Evolutionary conservation across 768 basidiomycete genomes (phyloP), one percentile per base, ranked within the genome.

Genomic region (Tulasnella sp.): DNA sequence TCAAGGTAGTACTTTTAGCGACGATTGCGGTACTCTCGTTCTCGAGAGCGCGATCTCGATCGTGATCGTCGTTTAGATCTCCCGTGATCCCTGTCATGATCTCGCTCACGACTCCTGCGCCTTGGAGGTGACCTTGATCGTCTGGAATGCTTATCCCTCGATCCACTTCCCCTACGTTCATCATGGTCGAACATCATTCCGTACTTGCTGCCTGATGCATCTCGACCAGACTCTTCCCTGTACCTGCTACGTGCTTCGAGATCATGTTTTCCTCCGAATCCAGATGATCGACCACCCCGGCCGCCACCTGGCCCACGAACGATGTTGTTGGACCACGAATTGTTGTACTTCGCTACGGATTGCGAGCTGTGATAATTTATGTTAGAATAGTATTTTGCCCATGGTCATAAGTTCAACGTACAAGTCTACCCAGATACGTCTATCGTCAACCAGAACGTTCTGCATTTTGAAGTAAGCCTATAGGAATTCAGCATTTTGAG

Each of bases 391-490:
- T 1, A 29, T 5, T 15, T 19, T 22, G 48, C 29, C 37, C 8
- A 53, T 43, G 2, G 41, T 13, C 47, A 46, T n/a, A 19, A 41
- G 37, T 32, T n/a, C 58, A 37, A 37, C 83, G 55, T 59, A 92
- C 83, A 99, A 98, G 67, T 98, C 95, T 56, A 99, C 93, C 89
- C 93, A 98, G 60, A 99, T 98, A 10, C 95, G 78, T 12, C 91
- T 77, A 65, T 99, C 95, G 62, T 99, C 95, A 10, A 99, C 85
- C 9, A 99, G 70, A 0, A 98, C 95, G 60, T 98, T 98, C 64
- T 98, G 95, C 95, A 99, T 99, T 66, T 98, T 99, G 70, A 98
- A 92, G 65, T 98, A 99, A 7, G 89, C 95, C 84, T 91, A 57
- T 3, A 44, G 32, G 27, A 59, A 49, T 12, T 27, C 32, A 31